Evolutionary conservation across 169 alveolate genomes (phyloP), one percentile per base, ranked within the genome.

Genomic region (Plasmodium coatneyi): DNA sequence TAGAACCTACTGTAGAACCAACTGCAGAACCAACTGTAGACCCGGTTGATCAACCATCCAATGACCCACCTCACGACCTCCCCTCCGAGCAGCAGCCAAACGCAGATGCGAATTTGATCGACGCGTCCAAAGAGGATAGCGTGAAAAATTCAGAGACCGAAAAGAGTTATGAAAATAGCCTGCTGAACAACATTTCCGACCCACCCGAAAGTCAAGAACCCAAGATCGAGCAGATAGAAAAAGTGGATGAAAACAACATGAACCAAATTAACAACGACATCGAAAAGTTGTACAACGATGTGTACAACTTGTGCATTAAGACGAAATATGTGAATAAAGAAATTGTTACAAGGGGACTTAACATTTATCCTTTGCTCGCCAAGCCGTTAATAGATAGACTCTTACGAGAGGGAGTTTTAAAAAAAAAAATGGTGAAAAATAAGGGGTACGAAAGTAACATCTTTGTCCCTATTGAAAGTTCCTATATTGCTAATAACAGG

Each of bases 401-500:
- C 43, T 43, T 90, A 10, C 81, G 82, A 66, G 94, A 90, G 74
- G 91, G 83, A 1, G 83, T 80, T 32, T 12, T 90, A 28, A 66
- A 80, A 66, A 81, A 90, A 41, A 90, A 90, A 49, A 3, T 80
- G 19, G 56, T 80, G 41, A 90, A 90, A 90, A 79, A 80, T 70
- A 90, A 90, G 52, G 94, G 94, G 30, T 90, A 90, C 43, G 94
- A 90, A 80, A 90, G 94, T 54, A 80, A 60, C 36, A 43, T 90
- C 28, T 90, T 49, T 90, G 83, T 80, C n/a, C 94, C 92, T 12
- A 54, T 87, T 6, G 82, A 87, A 54, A 56, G 30, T 22, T 46
- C 6, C 43, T 87, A 60, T 43, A 46, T 74, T 10, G 41, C 22
- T 74, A 86, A 76, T 19, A 49, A 16, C 25, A 49, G 60, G 60